These are phyloP conservation scores for Diaporthe humulicola DNA, from an alignment of 2,329 filamentous ascomycete genomes.

Conservation along the genomic window DNA sequence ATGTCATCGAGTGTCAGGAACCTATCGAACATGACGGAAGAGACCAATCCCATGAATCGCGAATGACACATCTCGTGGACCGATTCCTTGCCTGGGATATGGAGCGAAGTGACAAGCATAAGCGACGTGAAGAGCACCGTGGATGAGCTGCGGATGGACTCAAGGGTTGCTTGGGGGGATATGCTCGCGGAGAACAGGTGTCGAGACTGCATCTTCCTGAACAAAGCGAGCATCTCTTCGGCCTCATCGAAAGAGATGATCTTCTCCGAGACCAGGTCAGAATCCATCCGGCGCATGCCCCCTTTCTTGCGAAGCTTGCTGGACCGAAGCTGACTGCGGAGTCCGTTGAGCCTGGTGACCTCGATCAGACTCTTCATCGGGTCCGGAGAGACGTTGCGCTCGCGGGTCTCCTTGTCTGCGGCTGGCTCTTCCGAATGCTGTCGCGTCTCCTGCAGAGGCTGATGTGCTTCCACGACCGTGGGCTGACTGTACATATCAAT, in stretches of 20 bases:
- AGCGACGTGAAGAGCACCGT: not conserved
- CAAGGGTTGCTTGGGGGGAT: not conserved
- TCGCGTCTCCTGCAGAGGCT: constrained; percentile 6
- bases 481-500: constrained; percentile 5
- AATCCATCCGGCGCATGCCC: not conserved
- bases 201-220: constrained; percentile 10
- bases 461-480: constrained; percentile 4
- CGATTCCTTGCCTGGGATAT: not conserved
- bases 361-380: constrained; percentile 23
- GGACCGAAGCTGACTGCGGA: constrained; percentile 10
- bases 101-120: constrained; percentile 15
- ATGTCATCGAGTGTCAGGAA: constrained; percentile 7
- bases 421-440: constrained; percentile 15
- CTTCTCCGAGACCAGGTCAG: constrained; percentile 2
- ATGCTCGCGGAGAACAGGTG: not conserved
- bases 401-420: constrained; percentile 15
- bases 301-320: constrained; percentile 8
- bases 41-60: constrained; percentile 19
- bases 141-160: constrained; percentile 10
- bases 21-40: constrained; percentile 11
- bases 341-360: constrained; percentile 4
- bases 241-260: constrained; percentile 10
- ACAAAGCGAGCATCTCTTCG: constrained; percentile 1
- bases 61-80: constrained; percentile 17
- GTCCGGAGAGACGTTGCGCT: constrained; percentile 21